Percentiles rank a stretch among this genome's conserved stretches.
Evolutionary conservation across 192 early-diverging fungal genomes (phyloP).

Genomic region (Oehlia diaphana): DNA sequence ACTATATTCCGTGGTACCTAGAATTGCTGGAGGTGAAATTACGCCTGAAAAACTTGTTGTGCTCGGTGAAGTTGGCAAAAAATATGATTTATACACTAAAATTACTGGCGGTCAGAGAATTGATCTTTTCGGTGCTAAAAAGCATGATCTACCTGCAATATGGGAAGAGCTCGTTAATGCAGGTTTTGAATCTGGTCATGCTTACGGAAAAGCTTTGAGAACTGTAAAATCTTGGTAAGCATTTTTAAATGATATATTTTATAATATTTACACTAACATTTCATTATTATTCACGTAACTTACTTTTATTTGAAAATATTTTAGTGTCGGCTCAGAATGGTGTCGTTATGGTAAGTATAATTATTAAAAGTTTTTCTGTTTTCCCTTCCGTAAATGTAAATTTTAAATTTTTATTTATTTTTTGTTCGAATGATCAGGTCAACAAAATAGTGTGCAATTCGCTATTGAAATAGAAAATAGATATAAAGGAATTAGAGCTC

Average conservation of each 20-base stretch:
- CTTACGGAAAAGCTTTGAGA: conserved; percentile 68
- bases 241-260: background rate
- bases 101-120: conserved; percentile 74
- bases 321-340: conserved; percentile 60
- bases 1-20: conserved; percentile 62
- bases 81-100: conserved; percentile 66
- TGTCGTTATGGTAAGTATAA: conserved; percentile 58
- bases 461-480: conserved; percentile 65
- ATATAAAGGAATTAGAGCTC: conserved; percentile 67
- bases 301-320: background rate
- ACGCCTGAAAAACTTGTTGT: conserved; percentile 65
- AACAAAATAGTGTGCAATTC: conserved; percentile 68
- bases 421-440: background rate
- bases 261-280: too few species aligned
- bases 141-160: conserved; percentile 62
- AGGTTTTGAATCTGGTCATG: conserved; percentile 70
- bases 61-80: conserved; percentile 60
- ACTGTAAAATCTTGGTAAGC: conserved; percentile 71
- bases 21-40: conserved; percentile 67
- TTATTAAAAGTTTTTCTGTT: background rate
- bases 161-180: conserved; percentile 65
- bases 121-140: conserved; percentile 67
- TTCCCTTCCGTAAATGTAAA: background rate
- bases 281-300: too few species aligned
- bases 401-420: background rate